These are phyloP conservation scores for Citrus cavaleriei DNA, from an alignment of 345 rosid genomes.

Conservation along the genomic window DNA sequence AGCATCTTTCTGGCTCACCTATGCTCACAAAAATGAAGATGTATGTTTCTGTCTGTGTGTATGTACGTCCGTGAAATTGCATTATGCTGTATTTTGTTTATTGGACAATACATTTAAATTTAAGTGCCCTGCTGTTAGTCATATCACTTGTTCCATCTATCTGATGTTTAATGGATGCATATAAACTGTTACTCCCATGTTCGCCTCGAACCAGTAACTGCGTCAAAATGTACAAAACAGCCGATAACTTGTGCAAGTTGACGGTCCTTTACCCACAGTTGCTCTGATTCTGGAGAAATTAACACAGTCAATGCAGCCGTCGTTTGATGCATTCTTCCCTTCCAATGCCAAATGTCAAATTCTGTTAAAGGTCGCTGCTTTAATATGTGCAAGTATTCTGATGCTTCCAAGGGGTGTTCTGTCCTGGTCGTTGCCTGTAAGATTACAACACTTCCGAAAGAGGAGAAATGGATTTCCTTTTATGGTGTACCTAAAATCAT, in stretches of 20 bases:
- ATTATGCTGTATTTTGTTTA: not conserved
- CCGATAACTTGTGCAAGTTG: no score
- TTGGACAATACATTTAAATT: not conserved
- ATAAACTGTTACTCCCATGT: not conserved
- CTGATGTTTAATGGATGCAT: not conserved
- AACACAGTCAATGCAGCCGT: no score
- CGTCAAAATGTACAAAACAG: not conserved
- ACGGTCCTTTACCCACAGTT: not conserved
- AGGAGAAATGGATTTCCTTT: not conserved
- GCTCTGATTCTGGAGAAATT: no score
- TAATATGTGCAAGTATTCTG: not conserved
- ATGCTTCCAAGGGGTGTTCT: not conserved
- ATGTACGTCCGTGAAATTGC: not conserved
- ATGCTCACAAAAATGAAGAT: not conserved
- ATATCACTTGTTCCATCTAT: not conserved
- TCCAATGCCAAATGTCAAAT: no score
- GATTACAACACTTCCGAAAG: not conserved
- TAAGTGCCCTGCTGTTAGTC: not conserved
- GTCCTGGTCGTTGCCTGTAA: not conserved
- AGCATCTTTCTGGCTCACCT: not conserved
- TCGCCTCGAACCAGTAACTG: not conserved
- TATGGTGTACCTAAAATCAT: no score
- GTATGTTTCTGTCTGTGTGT: not conserved
- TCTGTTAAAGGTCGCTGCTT: no score
- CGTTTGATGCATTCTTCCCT: no score